phyloP scores from a whole-genome alignment of 2,329 filamentous ascomycete species.

The Arthrobotrys sphaeroides region DNA sequence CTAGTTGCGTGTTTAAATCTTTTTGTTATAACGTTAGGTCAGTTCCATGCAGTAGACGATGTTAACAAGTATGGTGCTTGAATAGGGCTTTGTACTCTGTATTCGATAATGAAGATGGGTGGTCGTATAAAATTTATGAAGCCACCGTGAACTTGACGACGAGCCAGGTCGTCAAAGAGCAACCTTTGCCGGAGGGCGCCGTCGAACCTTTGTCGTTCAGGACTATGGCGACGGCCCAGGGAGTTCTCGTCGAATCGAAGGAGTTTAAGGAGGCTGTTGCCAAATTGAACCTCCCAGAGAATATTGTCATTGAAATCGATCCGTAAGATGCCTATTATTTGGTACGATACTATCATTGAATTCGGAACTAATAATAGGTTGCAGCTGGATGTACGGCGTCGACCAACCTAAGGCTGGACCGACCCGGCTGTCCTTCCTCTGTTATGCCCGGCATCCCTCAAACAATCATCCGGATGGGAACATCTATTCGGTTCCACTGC shows the following conservation, averaged over 20 bases:
- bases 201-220: slow-evolving; percentile 54
- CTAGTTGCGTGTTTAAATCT: slow-evolving; percentile 58
- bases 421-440: slow-evolving; percentile 66
- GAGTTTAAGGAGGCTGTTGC: slow-evolving; percentile 65
- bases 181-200: slow-evolving; percentile 63
- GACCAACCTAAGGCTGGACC: slow-evolving; percentile 61
- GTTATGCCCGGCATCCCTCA: slow-evolving; percentile 62
- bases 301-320: slow-evolving; percentile 65
- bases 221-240: slow-evolving; percentile 56
- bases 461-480: slow-evolving; percentile 68
- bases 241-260: slow-evolving; percentile 61
- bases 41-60: slow-evolving; percentile 61
- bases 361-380: slow-evolving; percentile 69
- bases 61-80: slow-evolving; percentile 65
- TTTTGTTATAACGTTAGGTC: too few species aligned
- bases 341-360: slow-evolving; percentile 66
- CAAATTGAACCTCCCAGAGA: slow-evolving; percentile 64
- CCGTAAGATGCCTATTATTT: slow-evolving; percentile 66
- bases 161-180: slow-evolving; percentile 65
- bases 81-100: slow-evolving; percentile 30
- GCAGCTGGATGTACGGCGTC: slow-evolving; percentile 72
- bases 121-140: slow-evolving; percentile 67
- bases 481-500: slow-evolving; percentile 71
- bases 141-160: slow-evolving; percentile 66
- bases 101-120: slow-evolving; percentile 55